Percentiles rank a stretch among this genome's conserved stretches.
phyloP scores from a whole-genome alignment of 768 basidiomycete species.

The Boletus reticulatus region DNA sequence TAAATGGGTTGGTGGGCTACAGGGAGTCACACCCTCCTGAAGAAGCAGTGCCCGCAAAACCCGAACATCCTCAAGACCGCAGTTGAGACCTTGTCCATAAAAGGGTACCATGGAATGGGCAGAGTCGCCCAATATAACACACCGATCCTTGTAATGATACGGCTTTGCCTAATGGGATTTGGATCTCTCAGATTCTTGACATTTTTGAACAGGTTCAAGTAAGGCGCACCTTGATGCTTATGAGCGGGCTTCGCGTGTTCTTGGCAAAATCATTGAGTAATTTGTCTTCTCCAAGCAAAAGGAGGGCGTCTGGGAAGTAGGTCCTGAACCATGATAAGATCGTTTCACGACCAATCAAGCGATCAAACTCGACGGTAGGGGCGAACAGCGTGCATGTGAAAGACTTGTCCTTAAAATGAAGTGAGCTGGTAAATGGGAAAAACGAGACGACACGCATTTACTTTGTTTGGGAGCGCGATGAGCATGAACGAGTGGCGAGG shows the following conservation, averaged over 20 bases:
- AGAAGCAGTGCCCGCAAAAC: conserved; percentile 76
- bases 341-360: conserved; percentile 54
- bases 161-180: conserved; percentile 60
- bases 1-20: conserved; percentile 29
- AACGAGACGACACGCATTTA: conserved; percentile 36
- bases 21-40: conserved; percentile 61
- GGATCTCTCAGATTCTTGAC: conserved; percentile 20
- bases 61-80: conserved; percentile 95
- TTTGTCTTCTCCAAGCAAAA: conserved; percentile 76
- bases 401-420: conserved; percentile 73
- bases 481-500: conserved; percentile 99
- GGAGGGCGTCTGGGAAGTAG: conserved; percentile 88
- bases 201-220: conserved; percentile 18
- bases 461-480: conserved; percentile 96
- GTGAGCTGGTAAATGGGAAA: conserved; percentile 28
- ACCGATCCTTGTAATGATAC: conserved; percentile 89
- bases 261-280: conserved; percentile 74
- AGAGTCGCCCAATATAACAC: conserved; percentile 88
- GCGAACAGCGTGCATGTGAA: conserved; percentile 98
- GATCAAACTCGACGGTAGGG: conserved; percentile 73
- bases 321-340: conserved; percentile 74
- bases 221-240: conserved; percentile 83
- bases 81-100: conserved; percentile 96
- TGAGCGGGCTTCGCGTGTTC: conserved; percentile 87
- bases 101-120: conserved; percentile 99